A percentile compares a stretch with the other conserved stretches of the same genome.
phyloP scores from a whole-genome alignment of 208 protist species.

The Zelonia costaricensis region DNA sequence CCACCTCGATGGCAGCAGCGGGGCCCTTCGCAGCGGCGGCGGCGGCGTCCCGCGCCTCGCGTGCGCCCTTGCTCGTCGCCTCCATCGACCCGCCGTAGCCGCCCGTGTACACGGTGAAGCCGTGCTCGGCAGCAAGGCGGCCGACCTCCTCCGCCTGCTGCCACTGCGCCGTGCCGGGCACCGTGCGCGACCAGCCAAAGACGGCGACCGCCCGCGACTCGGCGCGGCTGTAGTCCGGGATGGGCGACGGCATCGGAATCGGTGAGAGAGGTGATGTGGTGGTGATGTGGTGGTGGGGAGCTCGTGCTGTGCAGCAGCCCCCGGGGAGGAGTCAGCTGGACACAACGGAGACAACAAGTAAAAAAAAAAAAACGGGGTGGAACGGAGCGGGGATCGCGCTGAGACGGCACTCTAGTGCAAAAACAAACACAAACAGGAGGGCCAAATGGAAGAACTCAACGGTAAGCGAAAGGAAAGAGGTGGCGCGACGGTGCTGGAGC shows the following conservation, averaged over 20 bases:
- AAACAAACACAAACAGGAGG: not conserved
- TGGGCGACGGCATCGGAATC: conserved; percentile 11
- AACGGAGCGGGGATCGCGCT: not conserved
- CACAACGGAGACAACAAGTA: not conserved
- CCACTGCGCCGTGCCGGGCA: conserved; percentile 42
- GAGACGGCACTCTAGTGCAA: too few relatives aligned
- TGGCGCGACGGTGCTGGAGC: too few relatives aligned
- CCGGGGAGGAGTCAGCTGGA: not conserved
- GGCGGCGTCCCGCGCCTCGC: conserved; percentile 33
- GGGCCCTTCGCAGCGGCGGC: not conserved
- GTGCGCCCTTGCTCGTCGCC: conserved; percentile 66
- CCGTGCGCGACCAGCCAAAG: conserved; percentile 70
- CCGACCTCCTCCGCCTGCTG: conserved; percentile 49
- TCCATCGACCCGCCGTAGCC: conserved; percentile 83
- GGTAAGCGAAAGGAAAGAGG: too few relatives aligned
- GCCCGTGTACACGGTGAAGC: conserved; percentile 62
- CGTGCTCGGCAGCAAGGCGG: conserved; percentile 35
- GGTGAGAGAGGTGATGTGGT: not conserved
- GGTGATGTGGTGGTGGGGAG: not conserved
- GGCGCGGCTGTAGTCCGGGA: conserved; percentile 44
- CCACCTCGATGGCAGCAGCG: conserved; percentile 35
- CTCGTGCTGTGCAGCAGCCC: not conserved
- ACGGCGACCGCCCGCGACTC: conserved; percentile 44
- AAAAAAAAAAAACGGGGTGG: not conserved
- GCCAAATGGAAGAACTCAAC: too few relatives aligned